Evolutionary conservation across 768 basidiomycete genomes (phyloP).

Genomic region (Mycena albidolilacea): DNA sequence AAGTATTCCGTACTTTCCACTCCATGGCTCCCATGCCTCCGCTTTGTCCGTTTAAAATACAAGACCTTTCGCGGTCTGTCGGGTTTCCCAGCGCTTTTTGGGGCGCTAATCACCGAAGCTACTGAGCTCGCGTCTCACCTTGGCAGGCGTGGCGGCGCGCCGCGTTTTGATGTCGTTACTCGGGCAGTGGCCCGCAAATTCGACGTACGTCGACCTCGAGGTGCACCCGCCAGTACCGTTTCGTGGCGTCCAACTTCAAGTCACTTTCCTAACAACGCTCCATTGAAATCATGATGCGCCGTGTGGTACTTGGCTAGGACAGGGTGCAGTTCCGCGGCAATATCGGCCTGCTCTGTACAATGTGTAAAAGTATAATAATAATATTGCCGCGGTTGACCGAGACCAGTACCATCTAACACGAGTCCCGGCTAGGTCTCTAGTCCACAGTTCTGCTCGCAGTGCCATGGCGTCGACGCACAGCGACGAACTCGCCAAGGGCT

Average conservation of each 20-base stretch:
- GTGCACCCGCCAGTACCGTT: not conserved
- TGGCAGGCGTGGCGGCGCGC: not conserved
- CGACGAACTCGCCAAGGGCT: not conserved
- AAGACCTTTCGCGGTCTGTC: too few relatives aligned
- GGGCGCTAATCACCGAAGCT: not conserved
- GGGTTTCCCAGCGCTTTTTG: not conserved
- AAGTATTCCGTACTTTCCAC: not conserved
- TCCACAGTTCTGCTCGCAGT: too few relatives aligned
- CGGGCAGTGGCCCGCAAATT: not conserved
- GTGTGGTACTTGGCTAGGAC: not conserved
- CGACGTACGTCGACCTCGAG: not conserved
- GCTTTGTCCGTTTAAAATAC: too few relatives aligned
- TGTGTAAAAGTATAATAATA: too few relatives aligned
- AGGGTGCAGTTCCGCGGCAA: too few relatives aligned
- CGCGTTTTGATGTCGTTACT: not conserved
- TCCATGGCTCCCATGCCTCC: not conserved
- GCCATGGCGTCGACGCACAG: not conserved
- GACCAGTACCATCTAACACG: too few relatives aligned
- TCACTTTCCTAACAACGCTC: not conserved
- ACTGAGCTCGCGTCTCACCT: not conserved
- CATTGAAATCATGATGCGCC: slow-evolving; percentile 6
- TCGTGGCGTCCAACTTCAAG: not conserved
- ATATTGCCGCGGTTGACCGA: too few relatives aligned
- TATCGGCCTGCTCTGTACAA: too few relatives aligned
- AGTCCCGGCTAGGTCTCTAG: too few relatives aligned